Base-by-base conservation (phyloP, 306 rosid species). In the Hippophae rhamnoides region DNA sequence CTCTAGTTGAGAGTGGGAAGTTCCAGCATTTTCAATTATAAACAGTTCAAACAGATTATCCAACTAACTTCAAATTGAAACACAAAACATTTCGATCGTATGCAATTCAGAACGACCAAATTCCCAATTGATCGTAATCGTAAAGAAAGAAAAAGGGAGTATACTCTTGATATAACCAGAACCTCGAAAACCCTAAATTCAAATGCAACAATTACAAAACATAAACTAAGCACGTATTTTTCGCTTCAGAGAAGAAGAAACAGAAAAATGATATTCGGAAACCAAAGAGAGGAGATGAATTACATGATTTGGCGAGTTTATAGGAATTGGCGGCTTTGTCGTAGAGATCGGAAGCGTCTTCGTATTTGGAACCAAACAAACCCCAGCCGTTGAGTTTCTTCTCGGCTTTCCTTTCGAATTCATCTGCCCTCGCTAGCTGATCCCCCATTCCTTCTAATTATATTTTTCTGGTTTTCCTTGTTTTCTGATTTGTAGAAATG, bases 301-400 rank as follows among this genome's bases (percentile, higher is more conserved):
- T 58, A 89, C 97, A 89, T 69, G 89, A 70, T 76, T 86, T 89
- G 64, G 82, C 89, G 63, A 84, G 97, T 74, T 89, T 89, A 81
- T 63, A 89, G 63, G 77, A 81, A 73, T 89, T 86, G 41, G 95
- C 95, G 5, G 97, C 76, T 76, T 84, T 86, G 48, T 82, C 97
- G 73, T 72, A 89, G 72, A 89, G 95, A 60, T 89, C 97, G 27
- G 95, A 83, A 9, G 97, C 97, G 45, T 89, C 94, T 40, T 86
- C 95, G 64, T 74, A 76, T 61, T 89, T 89, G 61, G 86, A 78
- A 52, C 87, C 64, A 53, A 89, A 86, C 52, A 89, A 78, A 56
- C 82, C 86, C 97, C 93, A 89, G 3, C 89, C 75, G 18, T 0
- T 56, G 45, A 86, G 82, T 75, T 86, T 89, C 82, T 84, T 86